phyloP scores from a whole-genome alignment of 2,329 filamentous ascomycete species.

The Aureobasidium sp. region DNA sequence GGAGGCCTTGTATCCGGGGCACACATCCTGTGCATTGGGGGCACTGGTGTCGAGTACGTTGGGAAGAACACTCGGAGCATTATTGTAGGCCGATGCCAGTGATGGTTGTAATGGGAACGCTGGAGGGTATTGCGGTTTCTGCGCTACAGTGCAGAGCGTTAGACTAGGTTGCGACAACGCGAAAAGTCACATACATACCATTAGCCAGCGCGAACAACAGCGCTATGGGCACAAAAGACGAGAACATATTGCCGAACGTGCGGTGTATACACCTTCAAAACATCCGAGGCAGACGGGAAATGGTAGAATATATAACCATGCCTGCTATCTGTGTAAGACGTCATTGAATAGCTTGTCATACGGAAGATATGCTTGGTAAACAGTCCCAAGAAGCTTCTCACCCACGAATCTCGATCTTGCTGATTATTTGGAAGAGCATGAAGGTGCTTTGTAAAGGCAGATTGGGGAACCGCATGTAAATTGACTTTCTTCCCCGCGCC shows the following conservation, averaged over 20 bases:
- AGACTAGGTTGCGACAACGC: not conserved
- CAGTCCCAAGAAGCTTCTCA: not conserved
- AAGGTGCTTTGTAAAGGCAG: not conserved
- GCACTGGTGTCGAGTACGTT: constrained; percentile 24
- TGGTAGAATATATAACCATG: not conserved
- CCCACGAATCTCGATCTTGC: not conserved
- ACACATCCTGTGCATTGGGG: constrained; percentile 24
- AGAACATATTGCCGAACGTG: not conserved
- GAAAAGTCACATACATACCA: not conserved
- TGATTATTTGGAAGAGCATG: not conserved
- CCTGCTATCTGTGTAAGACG: not conserved
- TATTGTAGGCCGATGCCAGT: constrained; percentile 18
- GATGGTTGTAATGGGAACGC: constrained; percentile 25
- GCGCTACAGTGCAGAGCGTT: constrained; percentile 14
- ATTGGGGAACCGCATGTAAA: not conserved
- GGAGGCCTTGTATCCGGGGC: constrained; percentile 27
- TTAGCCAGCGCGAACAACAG: not conserved
- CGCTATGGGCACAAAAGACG: not conserved
- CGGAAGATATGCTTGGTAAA: not conserved
- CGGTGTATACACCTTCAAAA: not conserved
- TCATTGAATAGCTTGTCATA: not conserved
- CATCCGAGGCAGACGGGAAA: not conserved
- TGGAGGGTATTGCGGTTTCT: constrained; percentile 24
- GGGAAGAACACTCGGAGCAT: constrained; percentile 24
- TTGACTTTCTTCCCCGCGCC: constrained; percentile 12